Conservation (phyloP, 106 monocot genomes). For the Phalaenopsis aphrodite region DNA sequence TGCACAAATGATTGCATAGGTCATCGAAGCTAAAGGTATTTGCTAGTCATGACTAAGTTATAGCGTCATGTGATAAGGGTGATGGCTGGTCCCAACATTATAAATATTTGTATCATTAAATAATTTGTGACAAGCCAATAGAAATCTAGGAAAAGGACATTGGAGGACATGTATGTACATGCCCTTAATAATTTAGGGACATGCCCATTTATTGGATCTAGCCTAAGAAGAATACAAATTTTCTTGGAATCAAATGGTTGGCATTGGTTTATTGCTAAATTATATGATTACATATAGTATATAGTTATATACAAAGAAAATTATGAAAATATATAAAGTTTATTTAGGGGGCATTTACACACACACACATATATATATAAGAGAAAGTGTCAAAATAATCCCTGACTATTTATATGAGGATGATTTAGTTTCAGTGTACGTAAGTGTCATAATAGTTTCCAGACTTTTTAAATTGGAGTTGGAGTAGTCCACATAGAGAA, state of each 20-base stretch:
- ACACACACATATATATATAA: too few species aligned
- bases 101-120: not conserved
- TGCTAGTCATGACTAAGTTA: not conserved
- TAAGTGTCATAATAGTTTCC: too few species aligned
- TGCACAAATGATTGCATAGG: conserved; percentile 1
- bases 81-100: not conserved
- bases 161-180: not conserved
- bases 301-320: not conserved
- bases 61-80: not conserved
- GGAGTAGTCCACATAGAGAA: too few species aligned
- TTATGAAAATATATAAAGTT: not conserved
- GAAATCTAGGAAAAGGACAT: not conserved
- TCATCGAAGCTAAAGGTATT: not conserved
- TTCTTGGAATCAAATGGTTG: not conserved
- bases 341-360: too few species aligned
- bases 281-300: not conserved
- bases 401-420: too few species aligned
- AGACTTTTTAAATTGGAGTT: too few species aligned
- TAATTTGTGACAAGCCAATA: not conserved
- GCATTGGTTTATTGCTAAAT: not conserved
- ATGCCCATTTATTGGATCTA: not conserved
- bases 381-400: too few species aligned
- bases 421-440: too few species aligned
- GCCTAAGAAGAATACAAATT: not conserved
- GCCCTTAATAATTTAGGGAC: not conserved